These are phyloP conservation scores for Orbilia oligospora DNA, from an alignment of 2,329 filamentous ascomycete species.

Conservation along the genomic window DNA sequence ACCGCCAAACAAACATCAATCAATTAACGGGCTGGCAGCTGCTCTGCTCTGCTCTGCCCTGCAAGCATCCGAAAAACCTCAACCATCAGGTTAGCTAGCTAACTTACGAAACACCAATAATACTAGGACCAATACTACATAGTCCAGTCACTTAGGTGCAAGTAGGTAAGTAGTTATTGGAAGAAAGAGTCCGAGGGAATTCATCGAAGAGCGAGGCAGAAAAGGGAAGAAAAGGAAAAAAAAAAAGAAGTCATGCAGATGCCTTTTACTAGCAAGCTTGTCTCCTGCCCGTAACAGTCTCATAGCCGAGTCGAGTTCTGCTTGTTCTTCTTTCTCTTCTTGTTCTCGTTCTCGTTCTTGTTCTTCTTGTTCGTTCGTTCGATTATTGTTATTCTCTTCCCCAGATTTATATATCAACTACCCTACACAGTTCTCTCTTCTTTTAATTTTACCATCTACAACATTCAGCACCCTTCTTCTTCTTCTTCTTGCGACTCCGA, in stretches of 20 bases:
- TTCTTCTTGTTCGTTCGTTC: too few species aligned
- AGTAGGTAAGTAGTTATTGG: too few species aligned
- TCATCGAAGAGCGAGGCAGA: not conserved
- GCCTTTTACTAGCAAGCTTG: not conserved
- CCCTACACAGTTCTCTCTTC: too few species aligned
- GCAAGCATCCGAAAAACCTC: conserved; percentile 35
- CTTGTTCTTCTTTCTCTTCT: not conserved
- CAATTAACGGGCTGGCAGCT: not conserved
- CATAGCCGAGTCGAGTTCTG: conserved; percentile 32
- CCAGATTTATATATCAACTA: conserved; percentile 31
- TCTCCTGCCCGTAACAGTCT: conserved; percentile 47
- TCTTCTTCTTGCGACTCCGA: too few species aligned
- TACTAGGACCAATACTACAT: not conserved
- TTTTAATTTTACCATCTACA: not conserved
- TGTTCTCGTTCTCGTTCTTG: too few species aligned
- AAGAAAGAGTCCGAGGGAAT: not conserved
- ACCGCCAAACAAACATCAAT: too few species aligned
- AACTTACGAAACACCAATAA: not conserved
- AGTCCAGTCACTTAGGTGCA: not conserved
- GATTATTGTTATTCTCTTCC: conserved; percentile 25
- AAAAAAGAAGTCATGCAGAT: not conserved
- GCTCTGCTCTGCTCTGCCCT: not conserved
- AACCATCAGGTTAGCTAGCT: not conserved
- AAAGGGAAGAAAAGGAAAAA: not conserved
- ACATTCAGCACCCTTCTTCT: not conserved